Conservation (phyloP, 176 grass and related monocot genomes). For the Hordeum vulgare region DNA sequence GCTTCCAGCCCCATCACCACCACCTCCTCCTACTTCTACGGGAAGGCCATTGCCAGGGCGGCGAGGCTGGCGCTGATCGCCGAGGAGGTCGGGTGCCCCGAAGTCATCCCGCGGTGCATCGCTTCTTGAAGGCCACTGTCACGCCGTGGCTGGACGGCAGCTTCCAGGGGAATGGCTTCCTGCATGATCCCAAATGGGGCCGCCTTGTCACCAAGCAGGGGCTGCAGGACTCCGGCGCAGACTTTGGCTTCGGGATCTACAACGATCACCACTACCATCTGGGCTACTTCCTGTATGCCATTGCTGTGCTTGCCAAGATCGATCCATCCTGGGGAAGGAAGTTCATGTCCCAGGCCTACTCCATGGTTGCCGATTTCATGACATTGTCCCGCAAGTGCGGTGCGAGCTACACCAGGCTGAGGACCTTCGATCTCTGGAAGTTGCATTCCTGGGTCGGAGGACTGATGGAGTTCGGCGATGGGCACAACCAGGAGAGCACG, state of each 20-base stretch:
- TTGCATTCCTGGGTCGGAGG: constrained; percentile 92
- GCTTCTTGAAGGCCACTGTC: constrained; percentile 45
- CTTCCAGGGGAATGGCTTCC: constrained; percentile 67
- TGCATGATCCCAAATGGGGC: constrained; percentile 78
- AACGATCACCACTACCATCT: constrained; percentile 99
- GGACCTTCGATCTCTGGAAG: constrained; percentile 91
- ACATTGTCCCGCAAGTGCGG: constrained; percentile 52
- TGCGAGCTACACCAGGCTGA: constrained; percentile 46
- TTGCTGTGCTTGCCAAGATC: constrained; percentile 83
- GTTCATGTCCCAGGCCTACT: constrained; percentile 77
- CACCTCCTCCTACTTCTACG: constrained; percentile 91
- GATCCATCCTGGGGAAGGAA: constrained; percentile 79
- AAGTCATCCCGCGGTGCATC: constrained; percentile 55
- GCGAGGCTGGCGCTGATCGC: constrained; percentile 75
- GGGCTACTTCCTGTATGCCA: constrained; percentile 94
- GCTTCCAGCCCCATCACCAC: constrained; percentile 44
- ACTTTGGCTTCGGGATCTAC: constrained; percentile 87
- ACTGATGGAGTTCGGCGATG: constrained; percentile 73
- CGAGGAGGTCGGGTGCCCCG: constrained; percentile 67
- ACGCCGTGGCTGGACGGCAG: constrained; percentile 86
- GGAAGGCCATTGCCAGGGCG: constrained; percentile 74
- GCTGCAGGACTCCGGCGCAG: constrained; percentile 47
- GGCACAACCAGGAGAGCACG: constrained; percentile 94
- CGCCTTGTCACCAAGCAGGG: constrained; percentile 72
- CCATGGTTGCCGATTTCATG: constrained; percentile 86